Conservation (phyloP, 2,329 filamentous ascomycete genomes). For the Cytospora leucostoma region DNA sequence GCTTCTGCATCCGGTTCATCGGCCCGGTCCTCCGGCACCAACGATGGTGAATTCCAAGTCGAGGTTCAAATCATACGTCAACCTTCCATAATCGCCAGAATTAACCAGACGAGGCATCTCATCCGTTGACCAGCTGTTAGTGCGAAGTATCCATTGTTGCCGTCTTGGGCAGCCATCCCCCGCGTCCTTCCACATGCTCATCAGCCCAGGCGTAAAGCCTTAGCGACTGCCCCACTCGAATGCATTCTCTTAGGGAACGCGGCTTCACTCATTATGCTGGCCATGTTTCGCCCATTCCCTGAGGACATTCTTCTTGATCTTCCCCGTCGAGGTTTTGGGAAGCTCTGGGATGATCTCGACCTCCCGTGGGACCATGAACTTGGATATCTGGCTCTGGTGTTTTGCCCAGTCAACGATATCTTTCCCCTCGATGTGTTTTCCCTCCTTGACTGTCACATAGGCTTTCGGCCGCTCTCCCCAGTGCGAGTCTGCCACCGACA, state of each 20-base stretch:
- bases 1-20: not conserved
- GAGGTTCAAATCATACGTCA: not conserved
- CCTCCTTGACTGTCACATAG: conserved; percentile 78
- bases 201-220: not conserved
- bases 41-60: not conserved
- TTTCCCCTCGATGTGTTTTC: conserved; percentile 47
- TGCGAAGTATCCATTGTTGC: not conserved
- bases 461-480: conserved; percentile 98
- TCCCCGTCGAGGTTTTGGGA: conserved; percentile 96
- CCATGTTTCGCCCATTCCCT: conserved; percentile 74
- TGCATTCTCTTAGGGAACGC: too few relatives aligned
- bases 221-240: too few relatives aligned
- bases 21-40: conserved; percentile 1
- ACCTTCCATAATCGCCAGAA: not conserved
- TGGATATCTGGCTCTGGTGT: conserved; percentile 75
- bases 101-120: not conserved
- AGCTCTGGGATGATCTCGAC: conserved; percentile 81
- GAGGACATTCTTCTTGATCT: conserved; percentile 92
- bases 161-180: not conserved
- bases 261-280: conserved; percentile 20
- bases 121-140: not conserved
- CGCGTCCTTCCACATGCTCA: not conserved
- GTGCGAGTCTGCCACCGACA: conserved; percentile 81
- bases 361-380: conserved; percentile 81
- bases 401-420: conserved; percentile 87